Evolutionary conservation across 257 asterid species (phyloP).

Genomic region (Catharanthus roseus): DNA sequence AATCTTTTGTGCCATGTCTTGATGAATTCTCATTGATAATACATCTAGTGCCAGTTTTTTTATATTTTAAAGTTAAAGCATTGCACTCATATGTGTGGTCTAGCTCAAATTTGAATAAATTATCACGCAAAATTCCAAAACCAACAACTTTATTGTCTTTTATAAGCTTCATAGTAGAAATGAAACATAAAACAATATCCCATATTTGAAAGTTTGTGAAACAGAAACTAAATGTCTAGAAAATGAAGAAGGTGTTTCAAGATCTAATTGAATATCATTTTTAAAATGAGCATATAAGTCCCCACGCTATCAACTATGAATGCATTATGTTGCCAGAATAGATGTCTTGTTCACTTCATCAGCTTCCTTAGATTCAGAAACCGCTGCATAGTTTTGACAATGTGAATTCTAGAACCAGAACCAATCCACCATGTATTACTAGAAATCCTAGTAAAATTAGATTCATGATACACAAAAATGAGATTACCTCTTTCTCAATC

Average conservation of each 20-base stretch:
- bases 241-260: not conserved
- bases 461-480: not conserved
- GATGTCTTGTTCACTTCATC: too few species aligned
- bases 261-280: not conserved
- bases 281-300: constrained; percentile 5
- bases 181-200: too few species aligned
- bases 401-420: too few species aligned
- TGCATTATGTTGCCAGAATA: too few species aligned
- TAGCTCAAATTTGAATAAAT: constrained; percentile 5
- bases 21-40: constrained; percentile 5
- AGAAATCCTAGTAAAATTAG: not conserved
- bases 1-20: not conserved
- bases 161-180: too few species aligned
- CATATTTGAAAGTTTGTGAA: too few species aligned
- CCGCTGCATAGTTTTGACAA: not conserved
- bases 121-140: not conserved
- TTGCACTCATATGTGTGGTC: not conserved
- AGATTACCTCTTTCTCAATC: constrained; percentile 5
- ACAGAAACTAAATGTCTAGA: too few species aligned
- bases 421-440: not conserved
- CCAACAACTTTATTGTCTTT: too few species aligned
- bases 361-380: not conserved
- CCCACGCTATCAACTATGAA: not conserved
- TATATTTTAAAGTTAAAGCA: too few species aligned
- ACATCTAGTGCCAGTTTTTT: not conserved